These are phyloP conservation scores for Suillus sp. DNA, from an alignment of 768 basidiomycete genomes.

Conservation along the genomic window DNA sequence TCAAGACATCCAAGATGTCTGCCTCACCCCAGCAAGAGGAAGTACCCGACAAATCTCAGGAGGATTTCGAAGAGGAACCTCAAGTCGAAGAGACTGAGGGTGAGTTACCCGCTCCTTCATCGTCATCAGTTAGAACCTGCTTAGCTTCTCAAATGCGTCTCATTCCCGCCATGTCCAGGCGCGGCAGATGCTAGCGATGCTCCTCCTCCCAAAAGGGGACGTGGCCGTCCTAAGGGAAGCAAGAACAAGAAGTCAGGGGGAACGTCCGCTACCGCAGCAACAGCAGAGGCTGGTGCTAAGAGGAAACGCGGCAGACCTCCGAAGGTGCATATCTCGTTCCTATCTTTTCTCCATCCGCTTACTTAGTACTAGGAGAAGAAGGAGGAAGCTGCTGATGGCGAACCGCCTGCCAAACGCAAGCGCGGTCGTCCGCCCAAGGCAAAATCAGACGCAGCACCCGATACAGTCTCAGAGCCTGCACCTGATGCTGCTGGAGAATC, in stretches of 20 bases:
- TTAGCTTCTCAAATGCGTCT: slow-evolving; percentile 22
- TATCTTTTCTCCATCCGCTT: slow-evolving; percentile 18
- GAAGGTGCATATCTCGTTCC: slow-evolving; percentile 42
- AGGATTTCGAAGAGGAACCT: slow-evolving; percentile 56
- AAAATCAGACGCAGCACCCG: slow-evolving; percentile 47
- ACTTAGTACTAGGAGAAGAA: slow-evolving; percentile 36
- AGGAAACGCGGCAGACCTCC: slow-evolving; percentile 53
- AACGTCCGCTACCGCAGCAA: slow-evolving; percentile 31
- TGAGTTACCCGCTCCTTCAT: slow-evolving; percentile 22
- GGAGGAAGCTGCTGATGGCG: slow-evolving; percentile 51
- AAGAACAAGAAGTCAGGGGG: slow-evolving; percentile 64
- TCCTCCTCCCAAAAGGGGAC: slow-evolving; percentile 66
- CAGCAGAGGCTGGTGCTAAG: slow-evolving; percentile 36
- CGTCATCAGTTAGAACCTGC: slow-evolving; percentile 18
- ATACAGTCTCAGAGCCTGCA: slow-evolving; percentile 28
- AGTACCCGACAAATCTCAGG: slow-evolving; percentile 53
- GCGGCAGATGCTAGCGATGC: slow-evolving; percentile 41
- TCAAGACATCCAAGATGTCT: slow-evolving; percentile 51
- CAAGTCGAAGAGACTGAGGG: slow-evolving; percentile 35
- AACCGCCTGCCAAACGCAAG: slow-evolving; percentile 60
- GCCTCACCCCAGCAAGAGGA: slow-evolving; percentile 61
- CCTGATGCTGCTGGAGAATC: slow-evolving; percentile 47
- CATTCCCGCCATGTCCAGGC: slow-evolving; percentile 34
- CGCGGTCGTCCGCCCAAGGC: slow-evolving; percentile 79
- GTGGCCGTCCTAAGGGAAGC: slow-evolving; percentile 89